Evolutionary conservation across 495 filamentous ascomycete genomes (phyloP), one percentile per base, ranked within the genome.

Genomic region (Rhizodiscina lignyota): DNA sequence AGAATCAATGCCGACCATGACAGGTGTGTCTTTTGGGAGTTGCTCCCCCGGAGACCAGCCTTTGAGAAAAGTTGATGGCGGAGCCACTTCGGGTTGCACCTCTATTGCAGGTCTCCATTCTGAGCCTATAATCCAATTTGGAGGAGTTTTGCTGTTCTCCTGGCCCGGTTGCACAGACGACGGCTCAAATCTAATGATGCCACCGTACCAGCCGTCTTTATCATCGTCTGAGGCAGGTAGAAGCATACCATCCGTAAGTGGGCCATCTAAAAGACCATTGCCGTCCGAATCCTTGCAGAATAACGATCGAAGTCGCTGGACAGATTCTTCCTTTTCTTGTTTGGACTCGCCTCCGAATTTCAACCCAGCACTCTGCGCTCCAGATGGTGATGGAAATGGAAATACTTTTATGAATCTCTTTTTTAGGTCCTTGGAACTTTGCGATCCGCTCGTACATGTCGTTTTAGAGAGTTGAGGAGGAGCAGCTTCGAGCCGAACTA

Each of bases 261-360:
- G 83, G 0, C 89, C 87, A 13, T 80, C 69, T n/a, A 94, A 60
- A 22, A 94, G 51, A 10, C 74, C 71, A 31, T 66, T 63, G 36
- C 66, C 52, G 54, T 64, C 54, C 47, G 63, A 55, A 52, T 67
- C 35, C 15, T 61, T 63, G 8, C 50, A 45, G 43, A 73, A 77
- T 13, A 73, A 61, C 32, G 65, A 58, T 33, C 55, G 52, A 33
- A 79, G 58, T 29, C 61, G 61, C 43, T 64, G 68, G 2, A 63
- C 59, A 27, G 77, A 64, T 41, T 80, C 75, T 52, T 85, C 75
- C 30, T 69, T 61, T 43, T 84, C 77, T 5, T 72, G 67, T 37
- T 79, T 80, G 5, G 81, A 79, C 39, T 92, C 82, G 4, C 83
- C 80, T 4, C 91, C 91, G 49, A 94, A 94, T 48, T 78, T 85